These are phyloP conservation scores for Rhynchosporium agropyri DNA, from an alignment of 2,329 filamentous ascomycete genomes.

Conservation along the genomic window DNA sequence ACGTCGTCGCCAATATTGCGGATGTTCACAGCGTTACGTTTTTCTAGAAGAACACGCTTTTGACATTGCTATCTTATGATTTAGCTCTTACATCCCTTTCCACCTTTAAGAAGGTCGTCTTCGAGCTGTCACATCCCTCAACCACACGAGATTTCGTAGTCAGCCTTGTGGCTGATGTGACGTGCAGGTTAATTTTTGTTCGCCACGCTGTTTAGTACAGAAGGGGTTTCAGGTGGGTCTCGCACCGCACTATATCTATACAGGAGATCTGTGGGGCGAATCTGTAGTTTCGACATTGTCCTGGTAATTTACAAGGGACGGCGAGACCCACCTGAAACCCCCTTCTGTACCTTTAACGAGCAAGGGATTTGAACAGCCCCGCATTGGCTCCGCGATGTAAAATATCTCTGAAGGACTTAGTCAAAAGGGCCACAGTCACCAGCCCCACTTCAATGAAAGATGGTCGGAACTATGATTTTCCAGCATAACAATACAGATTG, in stretches of 20 bases:
- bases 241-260: too few species aligned
- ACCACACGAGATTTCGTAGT: conserved; percentile 3
- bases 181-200: not conserved
- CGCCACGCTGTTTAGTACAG: not conserved
- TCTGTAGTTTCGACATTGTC: too few species aligned
- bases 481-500: not conserved
- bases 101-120: conserved; percentile 1
- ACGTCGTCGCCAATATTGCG: too few species aligned
- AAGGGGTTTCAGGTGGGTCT: not conserved
- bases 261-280: too few species aligned
- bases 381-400: not conserved
- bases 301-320: too few species aligned
- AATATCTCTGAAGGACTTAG: not conserved
- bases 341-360: not conserved
- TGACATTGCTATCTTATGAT: too few species aligned
- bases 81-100: too few species aligned
- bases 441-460: not conserved
- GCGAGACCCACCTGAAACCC: too few species aligned
- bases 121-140: not conserved
- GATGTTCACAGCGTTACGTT: too few species aligned
- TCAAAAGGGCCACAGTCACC: not conserved
- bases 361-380: conserved; percentile 1
- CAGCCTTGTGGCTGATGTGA: conserved; percentile 11
- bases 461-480: not conserved
- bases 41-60: too few species aligned